These are phyloP conservation scores for Apiospora kogelbergensis DNA, from an alignment of 2,329 filamentous ascomycete genomes.

Conservation along the genomic window DNA sequence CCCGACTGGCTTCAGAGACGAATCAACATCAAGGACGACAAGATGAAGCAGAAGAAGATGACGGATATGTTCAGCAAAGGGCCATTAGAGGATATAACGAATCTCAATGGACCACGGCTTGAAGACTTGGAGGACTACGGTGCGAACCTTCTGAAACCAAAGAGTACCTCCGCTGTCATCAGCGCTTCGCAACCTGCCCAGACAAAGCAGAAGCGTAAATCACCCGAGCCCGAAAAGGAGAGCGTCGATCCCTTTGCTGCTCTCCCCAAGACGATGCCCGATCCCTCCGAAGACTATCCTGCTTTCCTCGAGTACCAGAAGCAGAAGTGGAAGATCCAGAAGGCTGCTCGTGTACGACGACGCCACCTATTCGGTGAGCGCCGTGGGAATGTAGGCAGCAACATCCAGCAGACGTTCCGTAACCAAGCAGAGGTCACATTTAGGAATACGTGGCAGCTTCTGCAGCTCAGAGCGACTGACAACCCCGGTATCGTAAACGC, in stretches of 20 bases:
- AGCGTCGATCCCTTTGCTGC: slow-evolving; percentile 76
- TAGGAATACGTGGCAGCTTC: slow-evolving; percentile 90
- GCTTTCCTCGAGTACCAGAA: slow-evolving; percentile 94
- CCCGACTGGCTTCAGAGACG: slow-evolving; percentile 95
- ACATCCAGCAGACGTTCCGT: slow-evolving; percentile 73
- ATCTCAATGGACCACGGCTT: slow-evolving; percentile 56
- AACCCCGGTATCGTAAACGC: slow-evolving; percentile 83
- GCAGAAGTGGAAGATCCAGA: slow-evolving; percentile 98
- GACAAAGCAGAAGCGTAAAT: slow-evolving; percentile 68
- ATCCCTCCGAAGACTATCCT: slow-evolving; percentile 80
- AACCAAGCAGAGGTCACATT: slow-evolving; percentile 90
- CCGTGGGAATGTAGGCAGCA: slow-evolving; percentile 62
- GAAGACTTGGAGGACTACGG: slow-evolving; percentile 84
- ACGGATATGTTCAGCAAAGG: slow-evolving; percentile 83
- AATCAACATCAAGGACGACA: slow-evolving; percentile 94
- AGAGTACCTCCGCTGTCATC: slow-evolving; percentile 54
- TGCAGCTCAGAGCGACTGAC: slow-evolving; percentile 82
- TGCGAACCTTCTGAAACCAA: slow-evolving; percentile 64
- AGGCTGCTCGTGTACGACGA: slow-evolving; percentile 79
- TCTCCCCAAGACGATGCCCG: slow-evolving; percentile 81
- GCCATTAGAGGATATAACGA: slow-evolving; percentile 71
- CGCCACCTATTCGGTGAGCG: slow-evolving; percentile 93
- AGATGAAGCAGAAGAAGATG: slow-evolving; percentile 98
- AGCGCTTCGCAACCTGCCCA: slow-evolving; percentile 56
- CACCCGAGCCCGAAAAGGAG: slow-evolving; percentile 63